A percentile compares a stretch with the other conserved stretches of the same genome.
Evolutionary conservation across 805 yeast species (phyloP).

Genomic region (Candida pseudofarinosa): DNA sequence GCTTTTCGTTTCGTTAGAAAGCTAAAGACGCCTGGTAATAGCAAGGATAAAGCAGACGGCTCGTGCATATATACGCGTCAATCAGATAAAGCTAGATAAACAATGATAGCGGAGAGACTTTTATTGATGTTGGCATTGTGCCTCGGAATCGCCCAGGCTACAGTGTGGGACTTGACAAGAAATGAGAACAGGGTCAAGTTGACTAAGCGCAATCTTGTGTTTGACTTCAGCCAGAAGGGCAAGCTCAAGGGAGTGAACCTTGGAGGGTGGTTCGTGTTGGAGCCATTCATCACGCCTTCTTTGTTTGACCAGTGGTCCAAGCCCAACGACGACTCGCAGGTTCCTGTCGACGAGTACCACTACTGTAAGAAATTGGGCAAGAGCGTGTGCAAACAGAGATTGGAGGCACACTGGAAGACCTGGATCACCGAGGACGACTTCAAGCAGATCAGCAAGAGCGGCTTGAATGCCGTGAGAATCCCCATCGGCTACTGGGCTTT

Average conservation of each 20-base stretch:
- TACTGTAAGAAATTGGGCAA: slow-evolving; percentile 58
- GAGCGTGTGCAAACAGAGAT: slow-evolving; percentile 46
- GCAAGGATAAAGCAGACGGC: too few species aligned
- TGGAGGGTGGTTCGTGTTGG: slow-evolving; percentile 90
- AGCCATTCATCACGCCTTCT: slow-evolving; percentile 82
- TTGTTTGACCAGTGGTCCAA: slow-evolving; percentile 52
- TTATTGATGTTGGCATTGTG: neutral
- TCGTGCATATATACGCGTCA: too few species aligned
- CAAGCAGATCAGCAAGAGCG: slow-evolving; percentile 49
- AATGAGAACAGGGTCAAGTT: slow-evolving; percentile 10
- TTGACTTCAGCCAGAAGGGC: slow-evolving; percentile 20
- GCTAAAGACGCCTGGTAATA: too few species aligned
- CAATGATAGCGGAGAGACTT: neutral
- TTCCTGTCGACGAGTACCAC: slow-evolving; percentile 84
- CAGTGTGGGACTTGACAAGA: neutral
- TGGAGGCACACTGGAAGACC: slow-evolving; percentile 71
- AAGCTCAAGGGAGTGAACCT: slow-evolving; percentile 46
- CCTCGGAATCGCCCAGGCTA: neutral
- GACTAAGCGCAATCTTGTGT: slow-evolving; percentile 17
- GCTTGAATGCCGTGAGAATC: slow-evolving; percentile 81
- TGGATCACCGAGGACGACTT: slow-evolving; percentile 78
- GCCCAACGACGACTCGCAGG: slow-evolving; percentile 24
- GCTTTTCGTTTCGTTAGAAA: too few species aligned
- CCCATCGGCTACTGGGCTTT: slow-evolving; percentile 98
- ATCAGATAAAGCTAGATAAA: neutral